phyloP scores from a whole-genome alignment of 768 basidiomycete genomes.

The Boletus edulis region DNA sequence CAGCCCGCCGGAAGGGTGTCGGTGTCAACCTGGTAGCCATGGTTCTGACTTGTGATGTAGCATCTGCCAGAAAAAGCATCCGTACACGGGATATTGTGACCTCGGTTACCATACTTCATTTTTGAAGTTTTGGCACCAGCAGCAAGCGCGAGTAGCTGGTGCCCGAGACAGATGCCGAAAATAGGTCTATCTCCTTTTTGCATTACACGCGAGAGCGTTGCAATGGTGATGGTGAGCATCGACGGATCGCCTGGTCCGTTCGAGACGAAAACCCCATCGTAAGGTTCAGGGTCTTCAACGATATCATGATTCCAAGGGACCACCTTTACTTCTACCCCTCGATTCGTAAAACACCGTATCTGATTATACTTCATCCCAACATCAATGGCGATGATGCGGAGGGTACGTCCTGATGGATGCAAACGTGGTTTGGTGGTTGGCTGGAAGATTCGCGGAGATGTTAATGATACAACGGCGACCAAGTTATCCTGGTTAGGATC shows the following conservation, averaged over 20 bases:
- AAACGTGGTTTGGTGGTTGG: conserved; percentile 53
- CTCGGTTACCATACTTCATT: conserved; percentile 99
- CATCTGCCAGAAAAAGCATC: conserved; percentile 91
- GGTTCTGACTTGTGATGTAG: conserved; percentile 99
- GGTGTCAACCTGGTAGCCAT: conserved; percentile 93
- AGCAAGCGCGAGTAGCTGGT: conserved; percentile 94
- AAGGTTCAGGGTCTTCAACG: conserved; percentile 71
- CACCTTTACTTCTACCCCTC: conserved; percentile 95
- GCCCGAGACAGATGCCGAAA: conserved; percentile 98
- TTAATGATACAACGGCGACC: conserved; percentile 84
- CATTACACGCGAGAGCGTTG: conserved; percentile 63
- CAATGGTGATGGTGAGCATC: conserved; percentile 71
- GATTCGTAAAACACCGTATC: conserved; percentile 89
- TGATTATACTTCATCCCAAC: conserved; percentile 99
- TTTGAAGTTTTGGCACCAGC: conserved; percentile 93
- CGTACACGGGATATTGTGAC: conserved; percentile 98
- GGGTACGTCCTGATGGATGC: conserved; percentile 75
- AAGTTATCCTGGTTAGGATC: conserved; percentile 91
- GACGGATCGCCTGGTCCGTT: conserved; percentile 98
- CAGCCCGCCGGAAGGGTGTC: conserved; percentile 76
- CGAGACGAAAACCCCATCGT: conserved; percentile 94
- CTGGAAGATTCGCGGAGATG: conserved; percentile 63
- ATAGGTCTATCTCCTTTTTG: conserved; percentile 78
- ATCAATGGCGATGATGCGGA: conserved; percentile 89
- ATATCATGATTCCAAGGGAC: conserved; percentile 98